Evolutionary conservation across 23 red algal species (phyloP).

Genomic region (Pyropia yezoensis): DNA sequence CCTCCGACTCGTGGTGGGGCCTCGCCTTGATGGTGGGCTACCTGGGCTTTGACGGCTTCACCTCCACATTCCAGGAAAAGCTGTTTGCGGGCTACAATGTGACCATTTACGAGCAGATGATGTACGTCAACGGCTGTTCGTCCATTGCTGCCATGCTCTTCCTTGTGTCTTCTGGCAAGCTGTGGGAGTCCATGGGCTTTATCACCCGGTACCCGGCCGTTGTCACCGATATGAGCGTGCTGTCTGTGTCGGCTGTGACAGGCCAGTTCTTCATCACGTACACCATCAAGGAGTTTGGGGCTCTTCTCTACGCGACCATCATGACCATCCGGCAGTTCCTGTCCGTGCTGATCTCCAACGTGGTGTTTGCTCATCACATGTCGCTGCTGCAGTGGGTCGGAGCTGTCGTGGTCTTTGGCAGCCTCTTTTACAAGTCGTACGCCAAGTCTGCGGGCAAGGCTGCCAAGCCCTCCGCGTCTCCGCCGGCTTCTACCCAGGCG

Average conservation of each 20-base stretch:
- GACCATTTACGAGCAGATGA: conserved; percentile 96
- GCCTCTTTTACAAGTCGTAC: conserved; percentile 78
- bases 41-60: conserved; percentile 91
- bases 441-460: conserved; percentile 21
- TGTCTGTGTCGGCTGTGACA: conserved; percentile 64
- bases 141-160: conserved; percentile 48
- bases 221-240: conserved; percentile 49
- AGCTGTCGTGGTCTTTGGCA: conserved; percentile 63
- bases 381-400: conserved; percentile 71
- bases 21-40: conserved; percentile 87
- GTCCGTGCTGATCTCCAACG: conserved; percentile 72
- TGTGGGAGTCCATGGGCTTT: conserved; percentile 42
- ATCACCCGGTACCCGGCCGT: conserved; percentile 57
- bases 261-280: conserved; percentile 91
- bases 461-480: no score
- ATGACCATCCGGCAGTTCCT: conserved; percentile 98
- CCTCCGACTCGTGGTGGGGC: conserved; percentile 51
- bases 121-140: conserved; percentile 85
- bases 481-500: no score
- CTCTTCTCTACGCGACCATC: conserved; percentile 86
- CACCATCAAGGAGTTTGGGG: conserved; percentile 95
- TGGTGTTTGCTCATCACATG: conserved; percentile 74
- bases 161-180: conserved; percentile 34
- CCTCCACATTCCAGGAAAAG: conserved; percentile 94
- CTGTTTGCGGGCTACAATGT: conserved; percentile 81